phyloP scores from a whole-genome alignment of 305 asterid species.

The Plantago coronopus region DNA sequence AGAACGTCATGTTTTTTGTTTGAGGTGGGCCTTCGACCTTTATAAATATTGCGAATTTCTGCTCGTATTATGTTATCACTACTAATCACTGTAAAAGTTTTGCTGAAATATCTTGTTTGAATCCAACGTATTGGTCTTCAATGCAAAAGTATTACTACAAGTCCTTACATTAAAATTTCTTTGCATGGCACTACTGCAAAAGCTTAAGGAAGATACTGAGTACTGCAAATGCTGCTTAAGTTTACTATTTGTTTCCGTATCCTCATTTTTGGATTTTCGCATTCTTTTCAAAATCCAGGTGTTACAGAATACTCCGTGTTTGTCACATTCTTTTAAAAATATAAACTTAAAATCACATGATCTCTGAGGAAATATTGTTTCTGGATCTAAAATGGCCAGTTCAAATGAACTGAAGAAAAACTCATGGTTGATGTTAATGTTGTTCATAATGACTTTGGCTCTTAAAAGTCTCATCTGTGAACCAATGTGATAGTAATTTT shows the following conservation, averaged over 20 bases:
- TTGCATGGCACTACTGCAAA: background rate
- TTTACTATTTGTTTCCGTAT: background rate
- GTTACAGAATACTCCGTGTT: too few species aligned
- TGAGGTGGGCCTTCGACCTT: constrained; percentile 24
- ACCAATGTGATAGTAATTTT: too few species aligned
- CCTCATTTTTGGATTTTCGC: background rate
- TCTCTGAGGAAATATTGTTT: too few species aligned
- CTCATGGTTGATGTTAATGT: background rate
- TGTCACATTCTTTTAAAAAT: too few species aligned
- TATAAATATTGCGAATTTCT: background rate
- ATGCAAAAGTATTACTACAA: background rate
- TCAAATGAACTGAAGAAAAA: background rate
- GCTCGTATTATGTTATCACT: background rate
- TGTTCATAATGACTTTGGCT: too few species aligned
- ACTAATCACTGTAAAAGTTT: background rate
- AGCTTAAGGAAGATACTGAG: background rate
- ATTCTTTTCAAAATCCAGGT: too few species aligned
- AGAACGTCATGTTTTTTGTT: constrained; percentile 49
- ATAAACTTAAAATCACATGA: background rate
- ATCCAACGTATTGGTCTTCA: background rate
- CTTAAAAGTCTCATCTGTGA: too few species aligned
- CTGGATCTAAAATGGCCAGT: background rate
- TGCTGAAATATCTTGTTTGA: background rate
- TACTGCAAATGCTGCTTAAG: background rate
- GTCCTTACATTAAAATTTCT: background rate